Evolutionary conservation across 441 rosid species (phyloP).

Genomic region (Geranium incanum): DNA sequence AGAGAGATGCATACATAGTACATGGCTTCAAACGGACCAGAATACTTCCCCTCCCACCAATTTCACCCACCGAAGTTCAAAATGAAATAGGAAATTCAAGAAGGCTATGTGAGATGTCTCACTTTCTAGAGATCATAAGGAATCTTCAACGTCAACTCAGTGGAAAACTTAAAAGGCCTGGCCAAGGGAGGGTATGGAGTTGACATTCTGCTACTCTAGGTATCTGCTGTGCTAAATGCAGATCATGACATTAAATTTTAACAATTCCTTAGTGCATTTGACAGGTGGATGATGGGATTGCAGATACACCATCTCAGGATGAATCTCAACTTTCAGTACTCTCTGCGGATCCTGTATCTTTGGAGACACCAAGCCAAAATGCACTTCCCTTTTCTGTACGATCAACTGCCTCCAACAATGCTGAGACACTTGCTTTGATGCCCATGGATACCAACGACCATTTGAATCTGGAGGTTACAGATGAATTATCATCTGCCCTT

Average conservation of each 20-base stretch:
- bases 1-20: conserved; percentile 39
- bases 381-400: conserved; percentile 28
- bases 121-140: conserved; percentile 75
- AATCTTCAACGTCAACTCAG: conserved; percentile 64
- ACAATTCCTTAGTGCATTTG: conserved; percentile 23
- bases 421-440: conserved; percentile 53
- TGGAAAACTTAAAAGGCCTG: conserved; percentile 62
- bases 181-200: conserved; percentile 55
- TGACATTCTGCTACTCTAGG: conserved; percentile 19
- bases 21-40: conserved; percentile 32
- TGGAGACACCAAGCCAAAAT: conserved; percentile 34
- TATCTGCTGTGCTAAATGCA: conserved; percentile 12
- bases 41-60: conserved; percentile 52
- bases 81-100: conserved; percentile 37
- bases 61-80: conserved; percentile 34
- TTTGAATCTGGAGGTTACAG: conserved; percentile 38
- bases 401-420: conserved; percentile 23
- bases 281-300: conserved; percentile 50
- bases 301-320: conserved; percentile 39
- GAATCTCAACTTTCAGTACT: conserved; percentile 53
- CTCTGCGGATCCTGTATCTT: conserved; percentile 35
- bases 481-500: conserved; percentile 42
- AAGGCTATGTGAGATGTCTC: conserved; percentile 76
- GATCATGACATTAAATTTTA: conserved; percentile 22
- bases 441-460: conserved; percentile 34